These are phyloP conservation scores for Fagopyrum homotropicum DNA, from an alignment of 148 eudicot genomes.

Conservation along the genomic window DNA sequence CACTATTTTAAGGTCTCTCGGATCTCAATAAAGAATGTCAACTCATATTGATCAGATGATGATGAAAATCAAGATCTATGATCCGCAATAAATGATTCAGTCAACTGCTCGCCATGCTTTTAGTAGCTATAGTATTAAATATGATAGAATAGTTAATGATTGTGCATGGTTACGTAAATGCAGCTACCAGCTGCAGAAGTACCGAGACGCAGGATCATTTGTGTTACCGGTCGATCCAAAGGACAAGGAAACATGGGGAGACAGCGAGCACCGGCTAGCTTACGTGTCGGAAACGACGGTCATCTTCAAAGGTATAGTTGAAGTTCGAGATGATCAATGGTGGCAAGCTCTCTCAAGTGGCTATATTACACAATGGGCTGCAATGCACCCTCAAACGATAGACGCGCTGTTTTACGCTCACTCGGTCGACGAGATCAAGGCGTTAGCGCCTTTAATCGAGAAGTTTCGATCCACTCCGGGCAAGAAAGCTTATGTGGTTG, in stretches of 20 bases:
- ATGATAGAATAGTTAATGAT: no score
- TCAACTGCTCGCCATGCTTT: background rate
- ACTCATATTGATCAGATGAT: no score
- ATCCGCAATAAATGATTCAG: no score
- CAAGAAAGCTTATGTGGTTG: slow-evolving; percentile 86
- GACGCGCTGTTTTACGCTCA: slow-evolving; percentile 94
- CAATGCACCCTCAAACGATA: slow-evolving; percentile 85
- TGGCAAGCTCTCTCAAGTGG: slow-evolving; percentile 89
- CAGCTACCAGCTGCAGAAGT: slow-evolving; percentile 97
- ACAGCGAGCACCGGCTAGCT: slow-evolving; percentile 93
- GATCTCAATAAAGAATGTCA: no score
- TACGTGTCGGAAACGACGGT: slow-evolving; percentile 94
- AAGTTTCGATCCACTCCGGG: slow-evolving; percentile 70
- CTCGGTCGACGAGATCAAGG: slow-evolving; percentile 59
- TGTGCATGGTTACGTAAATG: background rate
- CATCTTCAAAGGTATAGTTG: slow-evolving; percentile 80
- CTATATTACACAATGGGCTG: slow-evolving; percentile 92
- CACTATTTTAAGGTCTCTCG: no score
- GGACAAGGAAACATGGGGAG: slow-evolving; percentile 98
- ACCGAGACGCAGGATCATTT: slow-evolving; percentile 79
- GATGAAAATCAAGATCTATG: no score
- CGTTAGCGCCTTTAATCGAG: slow-evolving; percentile 74
- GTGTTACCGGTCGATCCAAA: slow-evolving; percentile 81
- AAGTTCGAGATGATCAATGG: slow-evolving; percentile 94
- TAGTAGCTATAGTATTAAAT: no score